Evolutionary conservation across 257 asterid genomes (phyloP), one percentile per base, ranked within the genome.

Genomic region (Phtheirospermum japonicum): DNA sequence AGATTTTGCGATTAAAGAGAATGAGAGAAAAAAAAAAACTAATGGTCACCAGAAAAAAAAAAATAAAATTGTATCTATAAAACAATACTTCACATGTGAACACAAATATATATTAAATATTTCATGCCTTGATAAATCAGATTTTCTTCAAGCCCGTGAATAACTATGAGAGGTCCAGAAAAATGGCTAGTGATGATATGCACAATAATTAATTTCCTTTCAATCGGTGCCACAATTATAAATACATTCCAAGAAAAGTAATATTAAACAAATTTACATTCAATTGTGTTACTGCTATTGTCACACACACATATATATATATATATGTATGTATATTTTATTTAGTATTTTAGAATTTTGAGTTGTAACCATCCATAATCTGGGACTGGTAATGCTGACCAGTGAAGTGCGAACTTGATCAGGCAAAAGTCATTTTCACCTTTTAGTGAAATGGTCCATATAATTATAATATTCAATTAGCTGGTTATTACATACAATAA

Each of bases 341-440:
- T n/a, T n/a, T n/a, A n/a, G n/a, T 39, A 61, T 50, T 67, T 74
- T 71, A 12, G 36, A 52, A 31, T 46, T 73, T 51, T 49, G 82
- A 78, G 71, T 59, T 74, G 89, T 78, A 69, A 36, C 59, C 75
- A 71, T 79, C 84, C 76, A 66, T 66, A 55, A 59, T 73, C 68
- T 57, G 66, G 64, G 61, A 64, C 59, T 12, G 67, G 17, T 31
- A 17, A 17, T 6, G 63, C 53, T 48, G 28, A 57, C 53, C 28
- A 52, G 6, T 32, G 6, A 40, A 64, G 56, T 64, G 61, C 14
- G 48, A 39, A 4, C 18, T 50, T 59, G 6, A 59, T 53, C 60
- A 54, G 43, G 70, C 66, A 73, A 60, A 45, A 0, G 77, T 73
- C 69, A 7, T 65, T 53, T 65, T 72, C 77, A 66, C 6, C 72